Conservation (phyloP, 345 rosid species). For the Citrus unshiu region DNA sequence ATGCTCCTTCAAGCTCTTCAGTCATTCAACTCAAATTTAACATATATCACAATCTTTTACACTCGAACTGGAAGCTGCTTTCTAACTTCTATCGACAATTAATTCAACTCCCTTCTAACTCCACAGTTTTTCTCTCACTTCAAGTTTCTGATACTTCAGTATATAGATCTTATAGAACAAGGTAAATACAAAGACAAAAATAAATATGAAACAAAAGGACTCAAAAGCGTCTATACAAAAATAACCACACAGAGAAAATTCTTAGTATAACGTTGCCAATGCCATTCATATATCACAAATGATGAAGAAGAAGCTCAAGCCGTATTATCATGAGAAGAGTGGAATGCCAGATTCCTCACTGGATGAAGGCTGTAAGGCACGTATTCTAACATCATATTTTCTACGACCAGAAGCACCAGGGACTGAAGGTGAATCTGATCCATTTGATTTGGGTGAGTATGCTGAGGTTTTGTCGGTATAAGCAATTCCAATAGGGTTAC, state of each 20-base stretch:
- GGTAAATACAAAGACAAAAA: background rate
- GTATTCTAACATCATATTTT: slow-evolving; percentile 72
- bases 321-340: slow-evolving; percentile 24
- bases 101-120: slow-evolving; percentile 12
- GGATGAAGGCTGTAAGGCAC: slow-evolving; percentile 83
- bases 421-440: slow-evolving; percentile 40
- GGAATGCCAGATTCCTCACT: slow-evolving; percentile 37
- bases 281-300: background rate
- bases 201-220: background rate
- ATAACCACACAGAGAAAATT: slow-evolving; percentile 11
- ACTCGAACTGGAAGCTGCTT: background rate
- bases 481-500: slow-evolving; percentile 68
- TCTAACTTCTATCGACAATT: slow-evolving; percentile 1
- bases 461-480: slow-evolving; percentile 43
- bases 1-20: background rate
- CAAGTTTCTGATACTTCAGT: background rate
- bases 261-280: background rate
- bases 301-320: background rate
- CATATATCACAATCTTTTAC: background rate
- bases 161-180: slow-evolving; percentile 6
- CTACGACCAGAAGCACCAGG: slow-evolving; percentile 29
- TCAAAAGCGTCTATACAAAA: slow-evolving; percentile 13
- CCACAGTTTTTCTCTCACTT: slow-evolving; percentile 5
- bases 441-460: slow-evolving; percentile 44
- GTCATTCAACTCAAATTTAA: background rate